Evolutionary conservation across 1,284 basidiomycete species (phyloP).

Genomic region (Irpex sp.): DNA sequence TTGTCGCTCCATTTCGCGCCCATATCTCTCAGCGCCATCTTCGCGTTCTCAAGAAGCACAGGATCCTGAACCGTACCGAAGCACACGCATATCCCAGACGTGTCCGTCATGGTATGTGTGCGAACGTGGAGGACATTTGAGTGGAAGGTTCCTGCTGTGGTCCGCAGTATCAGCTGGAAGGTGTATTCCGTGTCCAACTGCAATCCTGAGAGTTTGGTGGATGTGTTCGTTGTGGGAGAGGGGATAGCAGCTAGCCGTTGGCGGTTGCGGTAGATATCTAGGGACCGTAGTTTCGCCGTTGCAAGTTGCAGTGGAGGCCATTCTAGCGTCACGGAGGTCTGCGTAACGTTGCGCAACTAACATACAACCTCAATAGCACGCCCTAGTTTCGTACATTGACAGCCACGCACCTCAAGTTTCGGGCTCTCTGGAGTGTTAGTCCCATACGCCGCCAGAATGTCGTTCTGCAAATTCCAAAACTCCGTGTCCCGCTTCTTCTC

Average conservation of each 20-base stretch:
- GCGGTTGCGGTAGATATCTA: conserved; percentile 89
- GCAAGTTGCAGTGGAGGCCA: conserved; percentile 87
- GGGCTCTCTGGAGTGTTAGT: conserved; percentile 66
- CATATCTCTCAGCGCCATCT: conserved; percentile 76
- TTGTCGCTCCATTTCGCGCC: conserved; percentile 83
- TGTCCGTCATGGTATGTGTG: conserved; percentile 92
- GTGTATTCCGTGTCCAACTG: conserved; percentile 85
- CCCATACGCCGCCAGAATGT: conserved; percentile 76
- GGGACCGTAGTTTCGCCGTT: conserved; percentile 74
- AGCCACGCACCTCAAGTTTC: conserved; percentile 51
- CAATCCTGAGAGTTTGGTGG: conserved; percentile 86
- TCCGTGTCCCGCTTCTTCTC: conserved; percentile 76
- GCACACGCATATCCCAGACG: conserved; percentile 88
- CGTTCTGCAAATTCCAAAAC: conserved; percentile 78
- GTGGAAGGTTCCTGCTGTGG: conserved; percentile 83
- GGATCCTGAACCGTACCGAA: conserved; percentile 84
- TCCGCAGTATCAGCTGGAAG: conserved; percentile 88
- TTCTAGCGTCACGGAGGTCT: conserved; percentile 91
- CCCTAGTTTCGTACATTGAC: conserved; percentile 7
- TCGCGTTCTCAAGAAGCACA: conserved; percentile 71
- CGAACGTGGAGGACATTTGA: conserved; percentile 78
- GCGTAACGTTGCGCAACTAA: conserved; percentile 87
- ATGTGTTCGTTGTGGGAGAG: conserved; percentile 74
- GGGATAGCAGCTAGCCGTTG: conserved; percentile 84
- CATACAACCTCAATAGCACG: neutral